Evolutionary conservation across 192 early-diverging fungal species (phyloP).

Genomic region (Gigaspora rosea): DNA sequence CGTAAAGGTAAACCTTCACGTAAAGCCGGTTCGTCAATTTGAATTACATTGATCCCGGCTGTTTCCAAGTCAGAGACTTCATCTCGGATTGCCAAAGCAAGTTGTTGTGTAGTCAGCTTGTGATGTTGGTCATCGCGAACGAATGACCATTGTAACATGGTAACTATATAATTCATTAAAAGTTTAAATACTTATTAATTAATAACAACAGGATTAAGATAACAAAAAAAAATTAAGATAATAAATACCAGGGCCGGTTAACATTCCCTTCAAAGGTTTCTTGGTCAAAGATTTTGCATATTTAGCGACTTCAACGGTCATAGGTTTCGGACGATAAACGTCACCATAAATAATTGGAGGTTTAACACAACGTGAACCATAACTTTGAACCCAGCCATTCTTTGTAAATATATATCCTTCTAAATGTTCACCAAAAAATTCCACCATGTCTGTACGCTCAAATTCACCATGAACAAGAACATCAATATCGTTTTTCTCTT

Average conservation of each 20-base stretch:
- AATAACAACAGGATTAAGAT: neutral
- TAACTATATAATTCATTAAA: conserved; percentile 50
- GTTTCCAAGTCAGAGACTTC: conserved; percentile 93
- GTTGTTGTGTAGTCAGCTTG: conserved; percentile 78
- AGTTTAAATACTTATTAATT: neutral
- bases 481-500: conserved; percentile 89
- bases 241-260: conserved; percentile 76
- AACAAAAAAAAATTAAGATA: neutral
- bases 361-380: conserved; percentile 96
- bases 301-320: conserved; percentile 85
- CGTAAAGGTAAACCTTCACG: conserved; percentile 97
- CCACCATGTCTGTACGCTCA: conserved; percentile 95
- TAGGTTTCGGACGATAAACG: conserved; percentile 84
- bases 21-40: conserved; percentile 99
- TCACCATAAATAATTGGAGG: conserved; percentile 98
- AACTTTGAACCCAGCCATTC: conserved; percentile 97
- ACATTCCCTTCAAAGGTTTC: conserved; percentile 98
- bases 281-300: conserved; percentile 89
- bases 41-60: conserved; percentile 91
- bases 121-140: conserved; percentile 96
- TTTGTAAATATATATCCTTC: conserved; percentile 85
- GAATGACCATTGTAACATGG: conserved; percentile 98
- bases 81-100: conserved; percentile 94
- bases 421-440: conserved; percentile 95
- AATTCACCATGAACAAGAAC: conserved; percentile 98